A percentile compares a stretch with the other conserved stretches of the same genome.
These are phyloP conservation scores for Pyrenochaeta sp. DNA, from an alignment of 2,329 filamentous ascomycete species.

Conservation along the genomic window DNA sequence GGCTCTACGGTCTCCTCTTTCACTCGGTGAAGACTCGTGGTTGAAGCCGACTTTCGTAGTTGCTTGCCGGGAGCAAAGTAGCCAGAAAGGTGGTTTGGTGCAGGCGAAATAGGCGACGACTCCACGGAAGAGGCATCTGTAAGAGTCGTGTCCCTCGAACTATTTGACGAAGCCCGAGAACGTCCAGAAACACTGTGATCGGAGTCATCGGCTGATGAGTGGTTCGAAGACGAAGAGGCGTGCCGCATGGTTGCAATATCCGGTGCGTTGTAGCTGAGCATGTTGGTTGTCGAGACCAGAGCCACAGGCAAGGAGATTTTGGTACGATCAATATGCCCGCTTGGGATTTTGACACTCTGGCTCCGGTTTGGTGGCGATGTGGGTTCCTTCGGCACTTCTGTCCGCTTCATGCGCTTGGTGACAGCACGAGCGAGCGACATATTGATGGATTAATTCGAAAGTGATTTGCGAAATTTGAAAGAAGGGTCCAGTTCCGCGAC, in stretches of 20 bases:
- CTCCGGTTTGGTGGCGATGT: slow-evolving; percentile 46
- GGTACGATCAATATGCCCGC: slow-evolving; percentile 62
- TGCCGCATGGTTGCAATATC: slow-evolving; percentile 66
- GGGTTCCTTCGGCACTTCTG: slow-evolving; percentile 43
- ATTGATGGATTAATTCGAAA: slow-evolving; percentile 43
- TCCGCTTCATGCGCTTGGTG: slow-evolving; percentile 70
- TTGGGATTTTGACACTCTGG: slow-evolving; percentile 55
- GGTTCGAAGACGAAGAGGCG: slow-evolving; percentile 58
- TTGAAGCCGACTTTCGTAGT: slow-evolving; percentile 52
- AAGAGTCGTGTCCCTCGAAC: slow-evolving; percentile 68
- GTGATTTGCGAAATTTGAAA: slow-evolving; percentile 35
- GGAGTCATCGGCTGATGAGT: slow-evolving; percentile 73
- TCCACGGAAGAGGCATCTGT: slow-evolving; percentile 68
- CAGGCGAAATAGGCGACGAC: slow-evolving; percentile 58
- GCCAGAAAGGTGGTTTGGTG: slow-evolving; percentile 62
- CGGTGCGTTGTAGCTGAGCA: slow-evolving; percentile 93
- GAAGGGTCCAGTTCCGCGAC: slow-evolving; percentile 32
- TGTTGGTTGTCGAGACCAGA: slow-evolving; percentile 92
- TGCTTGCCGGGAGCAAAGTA: slow-evolving; percentile 62
- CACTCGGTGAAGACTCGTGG: slow-evolving; percentile 37
- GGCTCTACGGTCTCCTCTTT: slow-evolving; percentile 43
- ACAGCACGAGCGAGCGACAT: slow-evolving; percentile 75
- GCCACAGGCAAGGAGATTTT: slow-evolving; percentile 90
- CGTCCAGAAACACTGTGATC: slow-evolving; percentile 63
- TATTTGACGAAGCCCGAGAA: slow-evolving; percentile 54